phyloP scores from a whole-genome alignment of 345 rosid species.

The Pistacia atlantica region DNA sequence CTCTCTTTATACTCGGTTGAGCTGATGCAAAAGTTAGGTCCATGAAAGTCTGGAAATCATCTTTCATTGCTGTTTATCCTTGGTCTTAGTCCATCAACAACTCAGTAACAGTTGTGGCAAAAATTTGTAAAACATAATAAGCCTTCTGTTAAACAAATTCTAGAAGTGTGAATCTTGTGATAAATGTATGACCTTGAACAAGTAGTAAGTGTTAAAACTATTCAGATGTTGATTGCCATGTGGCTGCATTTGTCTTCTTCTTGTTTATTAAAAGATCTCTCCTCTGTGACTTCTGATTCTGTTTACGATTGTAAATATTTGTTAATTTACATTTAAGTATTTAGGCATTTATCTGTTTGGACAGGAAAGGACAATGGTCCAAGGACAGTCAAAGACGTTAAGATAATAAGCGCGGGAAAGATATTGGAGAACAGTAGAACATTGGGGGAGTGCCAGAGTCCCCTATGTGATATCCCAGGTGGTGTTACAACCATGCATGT shows the following conservation, averaged over 20 bases:
- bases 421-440: slow-evolving; percentile 87
- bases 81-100: neutral
- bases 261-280: neutral
- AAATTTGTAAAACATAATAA: neutral
- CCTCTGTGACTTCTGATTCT: neutral
- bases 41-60: neutral
- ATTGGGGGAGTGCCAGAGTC: slow-evolving; percentile 77
- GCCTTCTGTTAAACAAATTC: neutral
- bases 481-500: slow-evolving; percentile 98
- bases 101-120: neutral
- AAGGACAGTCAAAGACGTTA: slow-evolving; percentile 82
- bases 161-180: neutral
- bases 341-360: slow-evolving; percentile 13
- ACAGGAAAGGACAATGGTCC: slow-evolving; percentile 91
- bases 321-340: neutral
- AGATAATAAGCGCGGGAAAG: slow-evolving; percentile 92
- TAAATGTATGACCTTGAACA: neutral
- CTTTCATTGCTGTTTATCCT: neutral
- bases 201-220: neutral
- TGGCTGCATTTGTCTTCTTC: neutral
- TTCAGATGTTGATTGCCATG: neutral
- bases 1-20: neutral
- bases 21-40: neutral
- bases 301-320: neutral
- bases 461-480: slow-evolving; percentile 75